Percentiles rank a stretch among this genome's conserved stretches.
Conservation (phyloP, 2,329 filamentous ascomycete genomes). For the Curvularia eragrostidis region DNA sequence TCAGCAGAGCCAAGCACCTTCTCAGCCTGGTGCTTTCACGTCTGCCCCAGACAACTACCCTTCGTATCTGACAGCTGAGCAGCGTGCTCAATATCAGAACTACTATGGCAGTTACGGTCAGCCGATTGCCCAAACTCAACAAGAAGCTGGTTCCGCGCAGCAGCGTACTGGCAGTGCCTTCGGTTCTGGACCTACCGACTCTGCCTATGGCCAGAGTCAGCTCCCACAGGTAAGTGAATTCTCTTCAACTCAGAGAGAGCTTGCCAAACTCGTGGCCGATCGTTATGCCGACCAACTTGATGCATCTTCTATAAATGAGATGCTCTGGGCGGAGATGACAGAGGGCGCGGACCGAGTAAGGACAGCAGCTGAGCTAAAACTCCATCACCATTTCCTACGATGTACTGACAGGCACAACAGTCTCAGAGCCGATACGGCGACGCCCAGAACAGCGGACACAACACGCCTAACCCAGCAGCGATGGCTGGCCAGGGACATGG, state of each 20-base stretch:
- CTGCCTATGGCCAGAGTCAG: slow-evolving; percentile 68
- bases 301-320: slow-evolving; percentile 10
- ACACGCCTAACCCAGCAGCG: slow-evolving; percentile 83
- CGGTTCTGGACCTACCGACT: slow-evolving; percentile 65
- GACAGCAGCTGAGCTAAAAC: slow-evolving; percentile 9
- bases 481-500: slow-evolving; percentile 61
- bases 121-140: slow-evolving; percentile 63
- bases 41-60: slow-evolving; percentile 81
- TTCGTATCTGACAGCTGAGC: slow-evolving; percentile 81
- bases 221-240: slow-evolving; percentile 57
- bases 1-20: slow-evolving; percentile 62
- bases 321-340: slow-evolving; percentile 9
- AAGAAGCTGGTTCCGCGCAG: slow-evolving; percentile 74
- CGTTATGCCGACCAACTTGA: slow-evolving; percentile 8
- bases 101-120: slow-evolving; percentile 64
- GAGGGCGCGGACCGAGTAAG: slow-evolving; percentile 12
- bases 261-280: slow-evolving; percentile 8
- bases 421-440: slow-evolving; percentile 76
- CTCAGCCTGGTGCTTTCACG: slow-evolving; percentile 71
- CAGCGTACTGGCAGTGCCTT: slow-evolving; percentile 82
- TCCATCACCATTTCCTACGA: not conserved
- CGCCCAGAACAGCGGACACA: slow-evolving; percentile 84
- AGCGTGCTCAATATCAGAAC: slow-evolving; percentile 74
- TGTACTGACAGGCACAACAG: slow-evolving; percentile 33
- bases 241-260: not conserved